Evolutionary conservation across 768 basidiomycete species (phyloP).

Genomic region (Serpula lacrymans): DNA sequence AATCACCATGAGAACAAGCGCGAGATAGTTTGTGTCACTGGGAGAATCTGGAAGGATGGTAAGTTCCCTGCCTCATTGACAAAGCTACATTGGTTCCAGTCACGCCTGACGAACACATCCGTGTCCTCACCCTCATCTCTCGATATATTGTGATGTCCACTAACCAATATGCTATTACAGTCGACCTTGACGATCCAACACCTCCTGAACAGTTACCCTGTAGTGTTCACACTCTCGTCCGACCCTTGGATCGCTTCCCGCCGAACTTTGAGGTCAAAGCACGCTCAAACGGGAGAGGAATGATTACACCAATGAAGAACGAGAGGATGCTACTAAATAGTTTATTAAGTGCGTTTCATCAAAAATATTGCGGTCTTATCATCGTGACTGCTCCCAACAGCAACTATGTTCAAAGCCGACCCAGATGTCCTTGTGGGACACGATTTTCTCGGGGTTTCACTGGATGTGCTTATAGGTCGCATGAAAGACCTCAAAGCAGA

Average conservation of each 20-base stretch:
- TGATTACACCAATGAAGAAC: constrained; percentile 70
- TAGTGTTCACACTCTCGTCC: constrained; percentile 81
- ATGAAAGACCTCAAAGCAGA: constrained; percentile 89
- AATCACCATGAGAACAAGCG: constrained; percentile 92
- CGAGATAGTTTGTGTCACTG: constrained; percentile 86
- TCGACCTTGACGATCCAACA: constrained; percentile 85
- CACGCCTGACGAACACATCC: neutral
- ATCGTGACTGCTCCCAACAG: constrained; percentile 30
- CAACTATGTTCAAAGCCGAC: constrained; percentile 78
- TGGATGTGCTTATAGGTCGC: constrained; percentile 88
- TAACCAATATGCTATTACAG: constrained; percentile 35
- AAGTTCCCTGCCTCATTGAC: no score
- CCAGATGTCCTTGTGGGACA: constrained; percentile 95
- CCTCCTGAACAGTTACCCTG: constrained; percentile 86
- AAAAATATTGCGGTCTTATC: neutral
- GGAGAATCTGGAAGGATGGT: constrained; percentile 80
- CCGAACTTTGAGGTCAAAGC: constrained; percentile 74
- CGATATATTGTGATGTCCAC: neutral
- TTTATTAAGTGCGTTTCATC: constrained; percentile 57
- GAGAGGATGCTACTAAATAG: constrained; percentile 85
- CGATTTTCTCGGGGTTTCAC: constrained; percentile 85
- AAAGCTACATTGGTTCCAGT: constrained; percentile 37
- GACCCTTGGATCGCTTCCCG: constrained; percentile 87
- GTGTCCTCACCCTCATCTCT: neutral
- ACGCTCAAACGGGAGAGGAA: constrained; percentile 58